phyloP scores from a whole-genome alignment of 1,284 basidiomycete genomes.

The Melampsora abietis-canadensis region DNA sequence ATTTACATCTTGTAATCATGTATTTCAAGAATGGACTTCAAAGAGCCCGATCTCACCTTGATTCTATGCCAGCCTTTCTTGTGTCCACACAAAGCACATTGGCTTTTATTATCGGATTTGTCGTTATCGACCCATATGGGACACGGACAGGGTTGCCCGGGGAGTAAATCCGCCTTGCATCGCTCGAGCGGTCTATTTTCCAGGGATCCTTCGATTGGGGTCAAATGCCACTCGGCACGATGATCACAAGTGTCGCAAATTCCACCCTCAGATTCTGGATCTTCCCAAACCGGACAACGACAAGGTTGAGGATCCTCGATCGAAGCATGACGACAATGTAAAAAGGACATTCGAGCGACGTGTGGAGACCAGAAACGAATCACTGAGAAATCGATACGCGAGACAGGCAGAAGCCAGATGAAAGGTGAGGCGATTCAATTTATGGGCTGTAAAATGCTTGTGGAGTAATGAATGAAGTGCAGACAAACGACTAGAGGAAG shows the following conservation, averaged over 20 bases:
- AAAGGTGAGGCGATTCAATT: no score
- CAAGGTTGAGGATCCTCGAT: slow-evolving; percentile 18
- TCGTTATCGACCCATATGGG: slow-evolving; percentile 27
- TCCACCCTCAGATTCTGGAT: background rate
- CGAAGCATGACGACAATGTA: slow-evolving; percentile 33
- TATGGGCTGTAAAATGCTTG: no score
- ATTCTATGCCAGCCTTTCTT: slow-evolving; percentile 39
- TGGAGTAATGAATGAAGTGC: no score
- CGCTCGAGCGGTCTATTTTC: background rate
- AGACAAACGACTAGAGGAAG: no score
- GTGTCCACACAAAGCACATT: slow-evolving; percentile 32
- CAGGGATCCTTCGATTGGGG: background rate
- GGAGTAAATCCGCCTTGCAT: slow-evolving; percentile 24
- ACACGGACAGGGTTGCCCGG: slow-evolving; percentile 28
- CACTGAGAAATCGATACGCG: no score
- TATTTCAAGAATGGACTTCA: no score
- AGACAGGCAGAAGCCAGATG: no score
- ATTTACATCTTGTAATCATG: no score
- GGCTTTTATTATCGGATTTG: background rate
- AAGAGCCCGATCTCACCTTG: background rate
- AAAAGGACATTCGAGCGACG: slow-evolving; percentile 5
- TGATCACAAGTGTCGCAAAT: slow-evolving; percentile 30
- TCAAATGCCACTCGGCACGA: slow-evolving; percentile 35
- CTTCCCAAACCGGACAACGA: slow-evolving; percentile 31
- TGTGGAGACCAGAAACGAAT: no score